Percentiles rank a stretch among this genome's conserved stretches.
Conservation (phyloP, 2,329 filamentous ascomycete genomes). For the Achaetomium macrosporum region DNA sequence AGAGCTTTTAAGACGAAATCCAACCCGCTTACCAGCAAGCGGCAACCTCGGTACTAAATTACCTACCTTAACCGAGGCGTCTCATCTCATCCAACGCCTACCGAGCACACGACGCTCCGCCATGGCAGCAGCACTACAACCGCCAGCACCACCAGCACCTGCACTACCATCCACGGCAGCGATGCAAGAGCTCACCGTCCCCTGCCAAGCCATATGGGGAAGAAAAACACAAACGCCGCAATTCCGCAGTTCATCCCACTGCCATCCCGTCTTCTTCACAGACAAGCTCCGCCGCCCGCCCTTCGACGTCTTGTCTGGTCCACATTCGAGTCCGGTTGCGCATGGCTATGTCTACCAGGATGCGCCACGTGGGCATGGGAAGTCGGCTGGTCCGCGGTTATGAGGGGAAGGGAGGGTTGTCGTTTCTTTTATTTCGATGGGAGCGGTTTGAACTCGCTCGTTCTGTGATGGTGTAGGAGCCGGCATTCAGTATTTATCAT, state of each 20-base stretch:
- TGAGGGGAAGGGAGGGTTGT: constrained; percentile 6
- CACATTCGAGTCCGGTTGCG: constrained; percentile 45
- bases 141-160: neutral
- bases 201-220: constrained; percentile 16
- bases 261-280: constrained; percentile 75
- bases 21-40: neutral
- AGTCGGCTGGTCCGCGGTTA: constrained; percentile 31
- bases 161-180: neutral
- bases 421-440: neutral
- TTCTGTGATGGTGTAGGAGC: neutral
- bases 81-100: neutral
- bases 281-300: constrained; percentile 52
- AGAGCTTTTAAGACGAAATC: no score
- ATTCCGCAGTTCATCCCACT: constrained; percentile 46
- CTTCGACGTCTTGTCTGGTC: constrained; percentile 21
- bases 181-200: constrained; percentile 9
- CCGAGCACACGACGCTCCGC: neutral
- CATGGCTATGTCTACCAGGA: constrained; percentile 57
- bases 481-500: no score
- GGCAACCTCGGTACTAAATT: constrained; percentile 1
- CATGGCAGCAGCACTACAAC: constrained; percentile 16
- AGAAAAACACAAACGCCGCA: constrained; percentile 25
- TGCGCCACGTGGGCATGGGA: constrained; percentile 28
- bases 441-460: neutral
- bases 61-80: neutral